Base-by-base conservation (phyloP, 2,329 filamentous ascomycete species). In the Aspergillus eucalypticola region DNA sequence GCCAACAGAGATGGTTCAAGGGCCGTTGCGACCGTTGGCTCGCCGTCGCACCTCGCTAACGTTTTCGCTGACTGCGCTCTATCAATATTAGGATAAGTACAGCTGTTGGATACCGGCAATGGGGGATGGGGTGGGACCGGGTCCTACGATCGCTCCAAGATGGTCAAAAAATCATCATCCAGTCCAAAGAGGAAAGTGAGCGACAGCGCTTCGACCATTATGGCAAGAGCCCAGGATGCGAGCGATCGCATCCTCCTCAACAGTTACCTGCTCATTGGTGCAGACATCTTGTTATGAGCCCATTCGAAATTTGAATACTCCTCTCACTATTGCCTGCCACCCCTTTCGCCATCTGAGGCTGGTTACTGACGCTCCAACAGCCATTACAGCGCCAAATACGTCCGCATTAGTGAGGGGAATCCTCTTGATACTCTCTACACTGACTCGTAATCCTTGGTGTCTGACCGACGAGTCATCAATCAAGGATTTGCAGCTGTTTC, bases 81-180 rank as follows among this genome's bases (percentile, higher is more conserved):
- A 56, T 52, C 27, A 49, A 48, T 19, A 44, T 55, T 27, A 32
- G 53, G 39, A 55, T 55, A 27, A 38, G 42, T 55, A 55, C 53
- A 44, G 10, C 32, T 21, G 46, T 27, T 25, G 35, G 51, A 48
- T 35, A 42, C 50, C 27, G 48, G 50, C 23, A 42, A 32, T 38
- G 54, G 27, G 39, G 49, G 15, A 41, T 52, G 58, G 48, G 56
- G 61, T 63, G 61, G 66, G 63, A 64, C 59, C 58, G 57, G 23
- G 49, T 46, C 60, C 49, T 62, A 53, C 64, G 64, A 69, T 68
- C 65, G 65, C 64, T 69, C 66, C 64, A 60, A 61, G 66, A 66
- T 56, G 70, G 69, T 70, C 69, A 69, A 64, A 68, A 69, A 64
- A 67, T 66, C 67, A 66, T 69, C 55, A 27, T 21, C 42, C 60